Percentiles rank a stretch among this genome's conserved stretches.
These are phyloP conservation scores for apple (Malus domestica) DNA, from an alignment of 306 rosid genomes.

Conservation along the genomic window ASM211411v1 NC_041793.1:2093501-2094000, in stretches of 20 bases:
- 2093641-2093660: background rate
- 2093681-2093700: background rate
- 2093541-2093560: no score
- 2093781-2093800: background rate
- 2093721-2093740: background rate
- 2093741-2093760: background rate
- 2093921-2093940: no score
- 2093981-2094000: no score
- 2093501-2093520: no score
- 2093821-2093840: background rate
- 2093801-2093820: background rate
- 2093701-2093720: background rate
- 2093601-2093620: constrained; percentile 1
- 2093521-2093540: no score
- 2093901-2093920: background rate
- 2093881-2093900: background rate
- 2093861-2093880: background rate
- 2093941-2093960: no score
- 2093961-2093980: no score
- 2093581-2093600: background rate
- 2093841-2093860: background rate
- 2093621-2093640: background rate
- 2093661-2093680: background rate
- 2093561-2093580: no score
- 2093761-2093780: background rate